phyloP scores from a whole-genome alignment of 345 rosid genomes.

The Bretschneidera sinensis region DNA sequence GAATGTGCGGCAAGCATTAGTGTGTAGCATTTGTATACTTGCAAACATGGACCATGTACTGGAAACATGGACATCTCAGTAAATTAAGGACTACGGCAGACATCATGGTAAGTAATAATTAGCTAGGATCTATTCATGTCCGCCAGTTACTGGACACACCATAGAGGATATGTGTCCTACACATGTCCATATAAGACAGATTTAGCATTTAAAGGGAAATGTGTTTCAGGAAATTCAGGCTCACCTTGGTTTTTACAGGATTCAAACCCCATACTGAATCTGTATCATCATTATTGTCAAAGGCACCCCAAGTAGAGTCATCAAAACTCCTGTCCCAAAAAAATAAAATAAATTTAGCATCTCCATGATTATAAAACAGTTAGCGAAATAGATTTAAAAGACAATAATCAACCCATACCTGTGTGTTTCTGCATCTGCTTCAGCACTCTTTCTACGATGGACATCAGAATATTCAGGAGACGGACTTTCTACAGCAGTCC shows the following conservation, averaged over 20 bases:
- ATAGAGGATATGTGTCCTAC: too few species aligned
- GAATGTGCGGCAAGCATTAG: background rate
- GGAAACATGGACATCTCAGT: too few species aligned
- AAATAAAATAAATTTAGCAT: too few species aligned
- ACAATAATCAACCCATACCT: slow-evolving; percentile 29
- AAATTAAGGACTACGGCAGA: background rate
- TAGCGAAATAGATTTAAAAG: background rate
- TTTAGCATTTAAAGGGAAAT: background rate
- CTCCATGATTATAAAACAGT: background rate
- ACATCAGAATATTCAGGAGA: slow-evolving; percentile 60
- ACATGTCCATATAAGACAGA: background rate
- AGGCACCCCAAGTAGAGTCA: slow-evolving; percentile 91
- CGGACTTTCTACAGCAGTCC: slow-evolving; percentile 53
- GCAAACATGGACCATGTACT: background rate
- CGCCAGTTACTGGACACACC: background rate
- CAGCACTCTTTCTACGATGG: slow-evolving; percentile 51
- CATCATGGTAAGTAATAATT: too few species aligned
- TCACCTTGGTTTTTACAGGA: slow-evolving; percentile 65
- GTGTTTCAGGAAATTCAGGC: slow-evolving; percentile 12
- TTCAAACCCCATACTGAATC: slow-evolving; percentile 95
- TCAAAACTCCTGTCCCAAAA: slow-evolving; percentile 58
- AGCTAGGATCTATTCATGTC: background rate
- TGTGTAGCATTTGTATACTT: background rate
- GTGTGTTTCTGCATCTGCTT: slow-evolving; percentile 51
- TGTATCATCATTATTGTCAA: slow-evolving; percentile 81